Percentiles rank a stretch among this genome's conserved stretches.
Conservation (phyloP, 257 asterid genomes). For the Eustoma russellianum region DNA sequence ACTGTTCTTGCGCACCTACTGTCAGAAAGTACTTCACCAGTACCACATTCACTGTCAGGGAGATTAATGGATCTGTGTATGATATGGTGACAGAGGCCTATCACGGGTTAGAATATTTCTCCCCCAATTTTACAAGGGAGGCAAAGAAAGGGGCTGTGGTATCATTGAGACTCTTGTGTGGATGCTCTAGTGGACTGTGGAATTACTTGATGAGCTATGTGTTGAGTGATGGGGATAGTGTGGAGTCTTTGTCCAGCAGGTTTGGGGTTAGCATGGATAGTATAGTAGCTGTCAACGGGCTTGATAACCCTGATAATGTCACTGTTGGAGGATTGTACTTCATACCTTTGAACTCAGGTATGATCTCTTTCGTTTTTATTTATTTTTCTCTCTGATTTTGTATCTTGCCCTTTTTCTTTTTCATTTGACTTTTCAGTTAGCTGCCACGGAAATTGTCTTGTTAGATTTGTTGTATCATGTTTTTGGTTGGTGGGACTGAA, state of each 20-base stretch:
- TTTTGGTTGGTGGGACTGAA: constrained; percentile 7
- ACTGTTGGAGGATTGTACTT: constrained; percentile 74
- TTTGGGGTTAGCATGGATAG: constrained; percentile 98
- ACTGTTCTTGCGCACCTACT: constrained; percentile 80
- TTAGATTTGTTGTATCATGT: constrained; percentile 1
- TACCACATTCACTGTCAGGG: constrained; percentile 72
- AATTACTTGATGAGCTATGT: constrained; percentile 94
- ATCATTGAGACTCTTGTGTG: constrained; percentile 68
- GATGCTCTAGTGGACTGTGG: constrained; percentile 95
- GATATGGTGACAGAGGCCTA: constrained; percentile 62
- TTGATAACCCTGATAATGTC: constrained; percentile 74
- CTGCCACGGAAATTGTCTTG: constrained; percentile 2
- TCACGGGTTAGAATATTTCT: constrained; percentile 70
- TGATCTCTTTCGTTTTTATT: neutral
- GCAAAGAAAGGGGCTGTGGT: constrained; percentile 83
- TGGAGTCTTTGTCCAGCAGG: constrained; percentile 81
- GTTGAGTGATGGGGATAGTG: constrained; percentile 79
- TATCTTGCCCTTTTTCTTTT: neutral
- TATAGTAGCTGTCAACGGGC: constrained; percentile 71
- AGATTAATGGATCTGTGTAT: constrained; percentile 60
- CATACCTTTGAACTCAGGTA: constrained; percentile 83
- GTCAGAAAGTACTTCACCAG: constrained; percentile 48
- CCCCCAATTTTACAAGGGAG: constrained; percentile 58
- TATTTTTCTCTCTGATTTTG: neutral
- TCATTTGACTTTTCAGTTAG: constrained; percentile 6